Conservation (phyloP, 495 filamentous ascomycete species). For the Trichoderma parareesei region DNA sequence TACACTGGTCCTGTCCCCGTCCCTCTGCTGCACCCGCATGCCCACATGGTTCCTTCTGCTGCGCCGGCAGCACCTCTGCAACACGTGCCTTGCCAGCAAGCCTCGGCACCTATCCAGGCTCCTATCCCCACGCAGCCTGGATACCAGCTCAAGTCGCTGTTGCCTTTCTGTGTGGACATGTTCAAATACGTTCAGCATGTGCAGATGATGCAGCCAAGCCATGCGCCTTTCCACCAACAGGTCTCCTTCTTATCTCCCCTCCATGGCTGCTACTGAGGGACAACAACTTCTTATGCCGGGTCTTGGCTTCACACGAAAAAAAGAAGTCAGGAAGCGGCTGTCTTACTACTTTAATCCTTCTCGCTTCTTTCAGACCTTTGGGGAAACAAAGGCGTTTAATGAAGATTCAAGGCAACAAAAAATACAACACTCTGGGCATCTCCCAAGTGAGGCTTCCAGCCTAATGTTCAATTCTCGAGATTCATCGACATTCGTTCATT, state of each 20-base stretch:
- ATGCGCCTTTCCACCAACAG: slow-evolving; percentile 40
- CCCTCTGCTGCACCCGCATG: slow-evolving; percentile 14
- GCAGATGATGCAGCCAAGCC: slow-evolving; percentile 28
- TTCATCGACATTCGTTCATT: neutral
- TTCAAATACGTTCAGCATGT: slow-evolving; percentile 31
- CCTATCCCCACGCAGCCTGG: slow-evolving; percentile 10
- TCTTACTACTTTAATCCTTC: neutral
- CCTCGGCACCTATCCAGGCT: slow-evolving; percentile 9
- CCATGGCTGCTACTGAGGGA: slow-evolving; percentile 40
- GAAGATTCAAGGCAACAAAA: neutral
- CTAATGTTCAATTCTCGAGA: neutral
- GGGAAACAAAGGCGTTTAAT: neutral
- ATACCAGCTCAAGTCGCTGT: slow-evolving; percentile 31
- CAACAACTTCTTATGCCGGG: neutral
- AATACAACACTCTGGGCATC: neutral
- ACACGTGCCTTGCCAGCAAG: slow-evolving; percentile 19
- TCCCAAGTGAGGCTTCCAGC: neutral
- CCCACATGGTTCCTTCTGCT: slow-evolving; percentile 14
- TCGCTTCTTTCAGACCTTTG: neutral
- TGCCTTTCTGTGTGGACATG: slow-evolving; percentile 31
- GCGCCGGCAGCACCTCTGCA: slow-evolving; percentile 11
- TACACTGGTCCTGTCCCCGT: slow-evolving; percentile 24
- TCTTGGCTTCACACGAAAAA: too few relatives aligned
- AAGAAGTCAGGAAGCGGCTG: too few relatives aligned
- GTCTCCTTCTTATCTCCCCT: slow-evolving; percentile 36